Evolutionary conservation across 2,329 filamentous ascomycete genomes (phyloP).

Genomic region (Pseudocercospora vitis): DNA sequence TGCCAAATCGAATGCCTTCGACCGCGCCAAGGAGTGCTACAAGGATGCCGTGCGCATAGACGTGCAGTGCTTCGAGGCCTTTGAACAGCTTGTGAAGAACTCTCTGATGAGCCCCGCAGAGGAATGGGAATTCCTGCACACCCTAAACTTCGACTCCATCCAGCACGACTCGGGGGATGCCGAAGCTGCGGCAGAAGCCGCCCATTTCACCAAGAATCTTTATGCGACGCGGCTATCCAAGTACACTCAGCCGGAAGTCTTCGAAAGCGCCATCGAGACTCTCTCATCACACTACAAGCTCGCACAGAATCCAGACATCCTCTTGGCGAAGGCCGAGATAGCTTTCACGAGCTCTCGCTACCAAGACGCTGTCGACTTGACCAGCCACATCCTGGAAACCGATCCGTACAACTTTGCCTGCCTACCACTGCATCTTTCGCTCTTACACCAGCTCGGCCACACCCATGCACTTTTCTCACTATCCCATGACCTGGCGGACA

Average conservation of each 20-base stretch:
- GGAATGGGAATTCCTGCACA: slow-evolving; percentile 85
- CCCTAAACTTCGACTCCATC: slow-evolving; percentile 85
- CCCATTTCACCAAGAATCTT: slow-evolving; percentile 90
- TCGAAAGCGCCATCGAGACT: slow-evolving; percentile 82
- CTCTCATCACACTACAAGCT: slow-evolving; percentile 93
- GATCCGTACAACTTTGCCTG: slow-evolving; percentile 88
- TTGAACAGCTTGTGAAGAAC: slow-evolving; percentile 97
- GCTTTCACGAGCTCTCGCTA: slow-evolving; percentile 95
- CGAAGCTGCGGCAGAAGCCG: slow-evolving; percentile 74
- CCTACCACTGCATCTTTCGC: slow-evolving; percentile 88
- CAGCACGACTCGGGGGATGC: slow-evolving; percentile 60
- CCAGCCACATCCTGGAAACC: slow-evolving; percentile 74
- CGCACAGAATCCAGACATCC: slow-evolving; percentile 79
- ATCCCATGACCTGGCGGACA: slow-evolving; percentile 87
- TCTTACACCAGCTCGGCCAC: slow-evolving; percentile 80
- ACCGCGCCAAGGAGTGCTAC: slow-evolving; percentile 96
- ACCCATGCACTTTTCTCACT: slow-evolving; percentile 90
- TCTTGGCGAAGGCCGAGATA: slow-evolving; percentile 85
- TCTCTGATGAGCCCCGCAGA: slow-evolving; percentile 85
- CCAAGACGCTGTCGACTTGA: slow-evolving; percentile 79
- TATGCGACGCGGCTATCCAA: slow-evolving; percentile 96
- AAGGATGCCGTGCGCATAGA: slow-evolving; percentile 96
- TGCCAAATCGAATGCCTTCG: slow-evolving; percentile 95
- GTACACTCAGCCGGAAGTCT: slow-evolving; percentile 81
- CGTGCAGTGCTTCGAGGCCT: slow-evolving; percentile 96